These are phyloP conservation scores for Penicillium paneum DNA, from an alignment of 2,329 filamentous ascomycete genomes.

Conservation along the genomic window DNA sequence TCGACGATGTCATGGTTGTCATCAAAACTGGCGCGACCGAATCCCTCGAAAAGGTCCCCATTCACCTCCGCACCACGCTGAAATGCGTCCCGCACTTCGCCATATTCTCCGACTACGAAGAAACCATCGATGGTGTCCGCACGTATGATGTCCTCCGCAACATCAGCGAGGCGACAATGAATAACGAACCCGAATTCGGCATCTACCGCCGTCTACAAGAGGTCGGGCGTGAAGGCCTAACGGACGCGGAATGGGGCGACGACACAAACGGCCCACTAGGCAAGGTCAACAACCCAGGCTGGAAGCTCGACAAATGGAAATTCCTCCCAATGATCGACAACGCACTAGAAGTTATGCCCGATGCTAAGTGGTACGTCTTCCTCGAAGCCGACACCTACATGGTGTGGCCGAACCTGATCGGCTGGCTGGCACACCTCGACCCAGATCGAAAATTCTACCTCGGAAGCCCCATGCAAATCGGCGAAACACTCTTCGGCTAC, in stretches of 20 bases:
- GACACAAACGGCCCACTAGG: slow-evolving; percentile 34
- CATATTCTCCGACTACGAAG: slow-evolving; percentile 32
- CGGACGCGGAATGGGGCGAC: slow-evolving; percentile 26
- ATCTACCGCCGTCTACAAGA: slow-evolving; percentile 49
- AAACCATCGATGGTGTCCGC: slow-evolving; percentile 25
- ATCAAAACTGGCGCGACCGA: slow-evolving; percentile 32
- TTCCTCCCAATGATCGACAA: slow-evolving; percentile 53
- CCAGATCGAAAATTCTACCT: slow-evolving; percentile 48
- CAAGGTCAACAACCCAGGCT: slow-evolving; percentile 45
- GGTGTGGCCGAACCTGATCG: slow-evolving; percentile 50
- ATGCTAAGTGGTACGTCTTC: slow-evolving; percentile 57
- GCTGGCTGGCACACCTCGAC: slow-evolving; percentile 52
- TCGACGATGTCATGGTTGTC: slow-evolving; percentile 28
- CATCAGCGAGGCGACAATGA: slow-evolving; percentile 19
- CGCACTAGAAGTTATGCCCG: slow-evolving; percentile 41
- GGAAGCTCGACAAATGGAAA: slow-evolving; percentile 57
- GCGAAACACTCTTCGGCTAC: slow-evolving; percentile 48
- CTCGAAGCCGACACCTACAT: slow-evolving; percentile 58
- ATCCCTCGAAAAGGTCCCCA: slow-evolving; percentile 26
- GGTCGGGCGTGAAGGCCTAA: slow-evolving; percentile 41
- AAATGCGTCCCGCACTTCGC: slow-evolving; percentile 29
- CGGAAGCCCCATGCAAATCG: slow-evolving; percentile 53
- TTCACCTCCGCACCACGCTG: slow-evolving; percentile 29
- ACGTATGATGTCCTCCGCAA: slow-evolving; percentile 27
- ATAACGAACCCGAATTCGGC: slow-evolving; percentile 44